Evolutionary conservation across 768 basidiomycete species (phyloP), one percentile per base, ranked within the genome.

Genomic region (Trametes coccinea): DNA sequence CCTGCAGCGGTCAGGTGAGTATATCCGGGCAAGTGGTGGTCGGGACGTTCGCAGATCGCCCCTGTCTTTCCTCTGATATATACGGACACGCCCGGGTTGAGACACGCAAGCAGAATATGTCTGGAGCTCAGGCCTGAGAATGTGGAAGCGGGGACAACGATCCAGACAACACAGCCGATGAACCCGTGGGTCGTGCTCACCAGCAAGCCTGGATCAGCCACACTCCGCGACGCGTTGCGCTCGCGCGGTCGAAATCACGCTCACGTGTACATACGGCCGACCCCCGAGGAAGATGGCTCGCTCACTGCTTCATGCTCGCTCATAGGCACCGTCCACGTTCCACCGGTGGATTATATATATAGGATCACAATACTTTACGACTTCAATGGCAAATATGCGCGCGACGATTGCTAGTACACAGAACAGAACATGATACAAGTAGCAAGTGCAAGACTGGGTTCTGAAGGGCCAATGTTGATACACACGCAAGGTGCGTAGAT

Each of bases 331-430:
- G 0, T 22, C 22, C 22, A 22, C 22, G 22, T 22, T 22, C 22
- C 22, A 22, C 22, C 22, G 22, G 22, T 22, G 22, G 22, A 22
- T 22, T 22, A 11, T 37, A 37, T 11, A 37, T 11, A 37, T 37
- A 5, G 6, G 34, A 37, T 50, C 16, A 37, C 49, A 10, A 16
- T 31, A 5, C 16, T 4, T 16, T 10, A 50, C 33, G 29, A 29
- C 22, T 52, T 46, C 39, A 39, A 7, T 39, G 39, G 39, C 17
- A 49, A 17, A 10, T 43, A 58, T 53, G 56, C 45, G 56, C 56
- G 61, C 58, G 53, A 37, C 61, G 43, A 62, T 53, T 57, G 56
- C 56, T 58, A 58, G 56, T 62, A 58, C 61, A 62, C 51, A 59
- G 41, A 53, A 57, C 56, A 62, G 41, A 53, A 62, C 61, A 62